A percentile compares a stretch with the other conserved stretches of the same genome.
These are phyloP conservation scores for Suillus tomentosus DNA, from an alignment of 768 basidiomycete genomes.

Conservation along the genomic window DNA sequence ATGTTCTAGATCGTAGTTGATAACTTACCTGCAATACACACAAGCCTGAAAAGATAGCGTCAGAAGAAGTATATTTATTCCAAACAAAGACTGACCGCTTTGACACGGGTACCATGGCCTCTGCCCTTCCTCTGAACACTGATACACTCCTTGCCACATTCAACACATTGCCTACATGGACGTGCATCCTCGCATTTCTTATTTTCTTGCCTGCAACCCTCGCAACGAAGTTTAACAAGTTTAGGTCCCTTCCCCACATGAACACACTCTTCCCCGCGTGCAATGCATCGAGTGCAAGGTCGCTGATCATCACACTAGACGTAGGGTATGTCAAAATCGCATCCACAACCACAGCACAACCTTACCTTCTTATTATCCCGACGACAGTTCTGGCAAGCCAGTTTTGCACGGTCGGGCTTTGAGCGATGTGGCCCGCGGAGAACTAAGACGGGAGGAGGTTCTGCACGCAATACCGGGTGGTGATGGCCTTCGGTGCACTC, in stretches of 20 bases:
- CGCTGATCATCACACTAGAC: slow-evolving; percentile 62
- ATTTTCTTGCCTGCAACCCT: slow-evolving; percentile 55
- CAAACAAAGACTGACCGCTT: slow-evolving; percentile 46
- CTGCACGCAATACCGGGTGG: slow-evolving; percentile 25
- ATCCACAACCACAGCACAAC: slow-evolving; percentile 3
- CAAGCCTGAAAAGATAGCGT: slow-evolving; percentile 48
- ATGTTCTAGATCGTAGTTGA: slow-evolving; percentile 10
- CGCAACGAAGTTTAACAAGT: slow-evolving; percentile 60
- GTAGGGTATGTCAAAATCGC: slow-evolving; percentile 4
- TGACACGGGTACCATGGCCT: slow-evolving; percentile 62
- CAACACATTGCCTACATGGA: slow-evolving; percentile 55
- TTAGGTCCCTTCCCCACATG: slow-evolving; percentile 59
- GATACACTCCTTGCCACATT: slow-evolving; percentile 49
- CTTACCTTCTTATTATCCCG: slow-evolving; percentile 67
- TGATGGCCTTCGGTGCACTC: slow-evolving; percentile 50
- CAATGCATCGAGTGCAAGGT: slow-evolving; percentile 61
- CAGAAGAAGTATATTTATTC: slow-evolving; percentile 4
- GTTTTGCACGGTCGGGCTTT: slow-evolving; percentile 53
- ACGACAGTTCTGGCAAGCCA: slow-evolving; percentile 61
- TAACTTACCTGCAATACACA: slow-evolving; percentile 55
- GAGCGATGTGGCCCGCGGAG: slow-evolving; percentile 29
- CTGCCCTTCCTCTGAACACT: slow-evolving; percentile 52
- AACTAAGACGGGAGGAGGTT: slow-evolving; percentile 26
- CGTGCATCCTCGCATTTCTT: slow-evolving; percentile 61
- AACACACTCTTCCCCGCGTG: slow-evolving; percentile 55